Evolutionary conservation across 2,329 filamentous ascomycete genomes (phyloP), one percentile per base, ranked within the genome.

Genomic region (Exserohilum turcica): DNA sequence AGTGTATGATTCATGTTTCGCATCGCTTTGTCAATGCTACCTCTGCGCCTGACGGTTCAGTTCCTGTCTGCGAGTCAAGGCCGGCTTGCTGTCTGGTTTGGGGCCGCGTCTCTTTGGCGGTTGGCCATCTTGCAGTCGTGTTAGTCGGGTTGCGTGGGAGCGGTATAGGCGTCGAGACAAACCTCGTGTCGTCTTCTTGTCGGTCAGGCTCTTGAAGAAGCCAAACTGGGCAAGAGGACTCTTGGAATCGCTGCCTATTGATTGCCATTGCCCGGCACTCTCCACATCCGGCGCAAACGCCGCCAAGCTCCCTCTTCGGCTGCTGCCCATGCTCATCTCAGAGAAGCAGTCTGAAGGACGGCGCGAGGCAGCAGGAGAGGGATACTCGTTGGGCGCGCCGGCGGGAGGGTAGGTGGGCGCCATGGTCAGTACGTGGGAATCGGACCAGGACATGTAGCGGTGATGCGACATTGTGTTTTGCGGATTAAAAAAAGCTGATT

Each of bases 51-150:
- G 93, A 59, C 94, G 86, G 72, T 97, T 97, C 56, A 97, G 79
- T 75, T 97, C 93, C 72, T 97, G 94, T 60, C 93, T 86, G 57
- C 93, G 84, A 16, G 93, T 97, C 67, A 96, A 78, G 38, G 94
- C 93, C 15, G 94, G 94, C 72, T 96, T 97, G 79, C 90, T 95
- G 74, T 97, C 94, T 16, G 94, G 94, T 74, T 97, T 97, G 0
- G 94, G 94, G 1, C 94, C 94, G 74, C 94, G 86, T 62, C 91
- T 86, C 78, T 97, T 99, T 2, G 91, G 86, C 7, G 89, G 82
- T 68, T 94, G 88, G 39, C 91, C 92, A 79, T 96, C 92, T 88
- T 37, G 36, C 21, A 5, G 21, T 7, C 4, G 21, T 24, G 21
- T 24, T 24, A 24, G 21, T 24, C 4, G 21, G 21, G 21, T 7